Evolutionary conservation across 495 filamentous ascomycete genomes (phyloP).

Genomic region (Sordaria brevicollis): DNA sequence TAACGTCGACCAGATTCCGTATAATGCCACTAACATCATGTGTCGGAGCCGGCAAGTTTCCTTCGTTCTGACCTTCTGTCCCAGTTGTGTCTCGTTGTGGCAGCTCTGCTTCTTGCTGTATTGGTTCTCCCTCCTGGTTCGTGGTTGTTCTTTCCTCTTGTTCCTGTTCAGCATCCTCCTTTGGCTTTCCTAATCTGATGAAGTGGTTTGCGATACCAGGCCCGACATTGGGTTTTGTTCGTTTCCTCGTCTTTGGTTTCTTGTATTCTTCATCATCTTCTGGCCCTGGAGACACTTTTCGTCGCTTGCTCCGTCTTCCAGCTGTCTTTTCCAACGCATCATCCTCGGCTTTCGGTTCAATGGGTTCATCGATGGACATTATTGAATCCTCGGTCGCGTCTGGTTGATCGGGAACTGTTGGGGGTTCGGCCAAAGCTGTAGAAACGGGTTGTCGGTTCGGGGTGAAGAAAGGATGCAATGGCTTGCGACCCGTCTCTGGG

Average conservation of each 20-base stretch:
- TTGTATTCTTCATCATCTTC: slow-evolving; percentile 4
- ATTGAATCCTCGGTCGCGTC: background rate
- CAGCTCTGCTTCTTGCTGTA: background rate
- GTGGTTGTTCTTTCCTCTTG: background rate
- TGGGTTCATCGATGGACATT: background rate
- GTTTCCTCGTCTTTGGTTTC: slow-evolving; percentile 6
- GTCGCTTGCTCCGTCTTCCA: slow-evolving; percentile 36
- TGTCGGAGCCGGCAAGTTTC: background rate
- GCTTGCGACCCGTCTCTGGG: slow-evolving; percentile 6
- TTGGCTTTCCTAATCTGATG: slow-evolving; percentile 3
- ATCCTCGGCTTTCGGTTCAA: background rate
- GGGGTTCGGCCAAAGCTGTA: background rate
- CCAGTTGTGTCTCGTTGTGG: background rate
- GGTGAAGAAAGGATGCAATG: slow-evolving; percentile 23
- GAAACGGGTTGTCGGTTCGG: slow-evolving; percentile 5
- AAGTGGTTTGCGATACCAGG: slow-evolving; percentile 11
- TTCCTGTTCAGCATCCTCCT: background rate
- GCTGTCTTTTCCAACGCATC: slow-evolving; percentile 19
- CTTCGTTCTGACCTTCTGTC: background rate
- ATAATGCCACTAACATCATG: background rate
- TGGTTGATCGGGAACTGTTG: background rate
- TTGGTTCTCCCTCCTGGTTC: background rate
- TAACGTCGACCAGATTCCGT: background rate
- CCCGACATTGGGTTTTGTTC: slow-evolving; percentile 4
- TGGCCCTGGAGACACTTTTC: slow-evolving; percentile 29